phyloP scores from a whole-genome alignment of 805 yeast species.

The Maudiozyma barnettii region DNA sequence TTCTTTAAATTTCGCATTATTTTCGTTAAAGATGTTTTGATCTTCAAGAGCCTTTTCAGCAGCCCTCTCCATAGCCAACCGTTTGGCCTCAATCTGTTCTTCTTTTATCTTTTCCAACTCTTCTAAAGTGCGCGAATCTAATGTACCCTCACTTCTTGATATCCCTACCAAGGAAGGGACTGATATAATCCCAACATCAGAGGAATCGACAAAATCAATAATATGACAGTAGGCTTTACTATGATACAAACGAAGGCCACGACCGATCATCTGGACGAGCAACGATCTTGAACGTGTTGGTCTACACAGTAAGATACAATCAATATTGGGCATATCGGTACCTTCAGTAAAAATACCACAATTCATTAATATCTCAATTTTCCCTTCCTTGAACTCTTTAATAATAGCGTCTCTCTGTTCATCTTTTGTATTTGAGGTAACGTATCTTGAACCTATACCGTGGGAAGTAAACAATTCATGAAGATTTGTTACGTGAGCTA shows the following conservation, averaged over 20 bases:
- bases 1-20: conserved; percentile 7
- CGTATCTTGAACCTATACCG: conserved; percentile 63
- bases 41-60: background rate
- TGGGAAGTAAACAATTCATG: conserved; percentile 41
- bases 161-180: conserved; percentile 43
- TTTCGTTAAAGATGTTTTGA: background rate
- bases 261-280: conserved; percentile 80
- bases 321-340: conserved; percentile 85
- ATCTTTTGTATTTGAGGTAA: conserved; percentile 55
- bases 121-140: conserved; percentile 27
- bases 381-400: conserved; percentile 50
- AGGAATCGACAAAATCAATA: conserved; percentile 65
- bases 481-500: conserved; percentile 52
- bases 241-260: conserved; percentile 64
- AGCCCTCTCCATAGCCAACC: background rate
- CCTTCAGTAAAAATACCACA: conserved; percentile 93
- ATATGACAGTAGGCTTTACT: conserved; percentile 62
- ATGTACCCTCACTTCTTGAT: conserved; percentile 9
- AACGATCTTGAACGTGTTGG: conserved; percentile 72
- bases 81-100: conserved; percentile 8
- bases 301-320: conserved; percentile 64
- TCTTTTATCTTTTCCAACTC: conserved; percentile 25
- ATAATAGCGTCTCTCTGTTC: conserved; percentile 44
- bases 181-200: conserved; percentile 43
- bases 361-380: conserved; percentile 66